phyloP scores from a whole-genome alignment of 2,329 filamentous ascomycete genomes.

The Kalaharituber pfeilii region DNA sequence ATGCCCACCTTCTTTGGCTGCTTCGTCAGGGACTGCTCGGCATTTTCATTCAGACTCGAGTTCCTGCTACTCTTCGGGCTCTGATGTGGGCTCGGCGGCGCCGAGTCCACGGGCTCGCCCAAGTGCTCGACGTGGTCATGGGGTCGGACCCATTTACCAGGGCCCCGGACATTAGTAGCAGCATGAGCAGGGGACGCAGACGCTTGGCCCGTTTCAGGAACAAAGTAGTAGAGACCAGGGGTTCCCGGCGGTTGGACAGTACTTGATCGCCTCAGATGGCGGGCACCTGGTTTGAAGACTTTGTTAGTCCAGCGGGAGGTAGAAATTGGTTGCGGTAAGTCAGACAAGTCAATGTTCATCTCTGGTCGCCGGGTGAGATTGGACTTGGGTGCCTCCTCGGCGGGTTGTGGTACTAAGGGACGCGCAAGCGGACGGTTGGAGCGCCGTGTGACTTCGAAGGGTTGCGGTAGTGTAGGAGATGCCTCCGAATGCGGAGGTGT shows the following conservation, averaged over 20 bases:
- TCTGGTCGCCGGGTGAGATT: conserved; percentile 13
- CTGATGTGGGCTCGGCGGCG: conserved; percentile 13
- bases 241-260: conserved; percentile 12
- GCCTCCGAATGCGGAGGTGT: neutral
- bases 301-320: conserved; percentile 17
- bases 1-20: neutral
- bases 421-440: conserved; percentile 17
- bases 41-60: conserved; percentile 1
- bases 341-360: conserved; percentile 13
- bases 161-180: conserved; percentile 8
- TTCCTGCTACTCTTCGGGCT: neutral
- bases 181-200: conserved; percentile 3
- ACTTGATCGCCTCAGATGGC: conserved; percentile 11
- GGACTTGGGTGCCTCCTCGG: conserved; percentile 17
- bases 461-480: conserved; percentile 7
- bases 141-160: conserved; percentile 12
- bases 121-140: conserved; percentile 19
- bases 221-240: conserved; percentile 10
- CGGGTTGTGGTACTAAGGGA: conserved; percentile 13
- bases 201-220: conserved; percentile 1
- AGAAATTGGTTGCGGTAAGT: conserved; percentile 16
- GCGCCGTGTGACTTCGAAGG: conserved; percentile 14
- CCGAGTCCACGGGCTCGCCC: conserved; percentile 17
- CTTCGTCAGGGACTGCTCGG: neutral
- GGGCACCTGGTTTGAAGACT: conserved; percentile 8